Evolutionary conservation across 169 alveolate genomes (phyloP).

Genomic region (Plasmodium ovale): DNA sequence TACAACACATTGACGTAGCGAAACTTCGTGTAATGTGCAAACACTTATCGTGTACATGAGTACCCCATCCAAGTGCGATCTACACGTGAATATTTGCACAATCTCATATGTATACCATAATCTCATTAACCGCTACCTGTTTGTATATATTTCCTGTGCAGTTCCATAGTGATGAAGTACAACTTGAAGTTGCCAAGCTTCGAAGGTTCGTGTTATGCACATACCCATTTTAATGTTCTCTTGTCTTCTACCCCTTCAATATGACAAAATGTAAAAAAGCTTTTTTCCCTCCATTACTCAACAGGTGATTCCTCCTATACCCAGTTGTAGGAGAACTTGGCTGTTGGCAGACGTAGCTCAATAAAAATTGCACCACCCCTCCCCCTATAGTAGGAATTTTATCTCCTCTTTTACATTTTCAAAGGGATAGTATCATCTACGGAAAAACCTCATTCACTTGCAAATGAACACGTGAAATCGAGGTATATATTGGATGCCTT

Average conservation of each 20-base stretch:
- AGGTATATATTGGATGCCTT: too few relatives aligned
- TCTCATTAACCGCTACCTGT: not conserved
- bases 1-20: not conserved
- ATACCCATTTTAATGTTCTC: not conserved
- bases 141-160: slow-evolving; percentile 8
- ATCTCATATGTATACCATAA: not conserved
- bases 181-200: slow-evolving; percentile 58
- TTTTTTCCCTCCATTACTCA: too few relatives aligned
- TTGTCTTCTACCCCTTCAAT: not conserved
- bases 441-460: too few relatives aligned
- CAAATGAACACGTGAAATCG: too few relatives aligned
- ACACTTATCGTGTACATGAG: not conserved
- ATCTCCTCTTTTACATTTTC: too few relatives aligned
- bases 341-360: too few relatives aligned
- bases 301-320: not conserved
- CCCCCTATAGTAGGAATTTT: too few relatives aligned
- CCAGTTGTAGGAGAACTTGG: not conserved
- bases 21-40: too few relatives aligned
- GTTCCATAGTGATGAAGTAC: slow-evolving; percentile 61
- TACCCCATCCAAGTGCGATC: not conserved
- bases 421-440: too few relatives aligned
- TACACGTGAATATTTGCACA: not conserved
- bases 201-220: slow-evolving; percentile 11
- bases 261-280: too few relatives aligned
- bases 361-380: too few relatives aligned